Evolutionary conservation across 208 protist genomes (phyloP).

Genomic region (Acanthamoeba sp.): DNA sequence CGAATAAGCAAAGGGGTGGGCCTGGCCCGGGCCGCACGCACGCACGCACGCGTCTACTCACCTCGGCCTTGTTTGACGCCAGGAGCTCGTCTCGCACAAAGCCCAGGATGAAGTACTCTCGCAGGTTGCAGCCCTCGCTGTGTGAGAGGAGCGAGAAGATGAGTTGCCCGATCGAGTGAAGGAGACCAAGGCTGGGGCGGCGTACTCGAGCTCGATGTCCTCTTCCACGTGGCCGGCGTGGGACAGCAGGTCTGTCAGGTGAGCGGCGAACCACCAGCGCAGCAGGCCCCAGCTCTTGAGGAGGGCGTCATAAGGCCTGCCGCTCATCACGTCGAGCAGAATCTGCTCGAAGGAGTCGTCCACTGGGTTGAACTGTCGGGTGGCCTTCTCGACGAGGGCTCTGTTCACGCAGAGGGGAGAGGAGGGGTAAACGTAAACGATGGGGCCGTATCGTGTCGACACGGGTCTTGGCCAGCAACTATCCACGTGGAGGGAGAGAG

Average conservation of each 20-base stretch:
- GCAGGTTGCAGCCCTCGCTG: constrained; percentile 42
- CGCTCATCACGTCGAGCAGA: constrained; percentile 67
- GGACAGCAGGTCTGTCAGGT: constrained; percentile 38
- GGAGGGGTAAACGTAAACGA: not conserved
- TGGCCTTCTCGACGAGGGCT: constrained; percentile 47
- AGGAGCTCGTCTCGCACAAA: constrained; percentile 68
- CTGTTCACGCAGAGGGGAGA: not conserved
- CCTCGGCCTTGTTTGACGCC: not conserved
- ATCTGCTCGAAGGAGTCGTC: constrained; percentile 55
- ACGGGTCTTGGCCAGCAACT: no score
- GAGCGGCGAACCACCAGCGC: constrained; percentile 73
- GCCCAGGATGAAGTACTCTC: constrained; percentile 50
- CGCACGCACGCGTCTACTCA: no score
- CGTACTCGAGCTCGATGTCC: constrained; percentile 63
- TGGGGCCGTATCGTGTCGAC: no score
- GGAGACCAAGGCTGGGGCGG: not conserved
- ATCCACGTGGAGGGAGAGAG: no score
- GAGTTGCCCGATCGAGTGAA: no score
- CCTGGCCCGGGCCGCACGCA: no score
- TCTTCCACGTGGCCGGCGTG: constrained; percentile 59
- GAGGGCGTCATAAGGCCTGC: constrained; percentile 53
- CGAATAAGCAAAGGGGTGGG: no score
- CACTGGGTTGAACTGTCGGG: constrained; percentile 7
- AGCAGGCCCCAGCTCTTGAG: constrained; percentile 32
- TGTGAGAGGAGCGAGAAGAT: not conserved